phyloP scores from a whole-genome alignment of 2,329 filamentous ascomycete genomes.

The Chrysosphaeria jannelii region DNA sequence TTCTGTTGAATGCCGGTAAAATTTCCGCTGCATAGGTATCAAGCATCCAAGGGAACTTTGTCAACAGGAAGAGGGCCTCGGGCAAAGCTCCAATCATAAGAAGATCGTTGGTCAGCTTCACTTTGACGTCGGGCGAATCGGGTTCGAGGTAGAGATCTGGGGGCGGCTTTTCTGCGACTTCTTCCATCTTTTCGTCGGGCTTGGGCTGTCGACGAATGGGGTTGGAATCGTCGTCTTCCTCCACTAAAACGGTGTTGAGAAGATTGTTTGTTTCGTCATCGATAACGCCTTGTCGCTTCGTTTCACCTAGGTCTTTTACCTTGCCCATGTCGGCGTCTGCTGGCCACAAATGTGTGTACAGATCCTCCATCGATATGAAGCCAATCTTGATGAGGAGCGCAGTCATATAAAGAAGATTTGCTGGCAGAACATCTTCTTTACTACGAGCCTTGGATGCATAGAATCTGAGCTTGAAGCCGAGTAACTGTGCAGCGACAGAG shows the following conservation, averaged over 20 bases:
- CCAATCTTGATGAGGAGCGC: slow-evolving; percentile 89
- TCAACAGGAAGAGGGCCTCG: slow-evolving; percentile 65
- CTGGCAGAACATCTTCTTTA: slow-evolving; percentile 52
- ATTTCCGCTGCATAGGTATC: slow-evolving; percentile 52
- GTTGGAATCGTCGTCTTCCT: slow-evolving; percentile 63
- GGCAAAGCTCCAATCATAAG: slow-evolving; percentile 78
- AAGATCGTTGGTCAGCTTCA: slow-evolving; percentile 53
- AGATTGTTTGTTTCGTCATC: slow-evolving; percentile 77
- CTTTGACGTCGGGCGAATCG: slow-evolving; percentile 67
- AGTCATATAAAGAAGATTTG: slow-evolving; percentile 76
- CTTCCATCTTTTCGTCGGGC: slow-evolving; percentile 11
- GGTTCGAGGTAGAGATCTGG: slow-evolving; percentile 21
- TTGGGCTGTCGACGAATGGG: too few relatives aligned
- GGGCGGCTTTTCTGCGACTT: slow-evolving; percentile 35
- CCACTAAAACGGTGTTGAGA: slow-evolving; percentile 57
- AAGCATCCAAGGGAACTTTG: slow-evolving; percentile 74
- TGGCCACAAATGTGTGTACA: slow-evolving; percentile 81
- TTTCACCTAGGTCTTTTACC: slow-evolving; percentile 39
- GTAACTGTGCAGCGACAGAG: slow-evolving; percentile 79
- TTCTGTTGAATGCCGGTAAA: slow-evolving; percentile 51
- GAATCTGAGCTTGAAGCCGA: slow-evolving; percentile 91
- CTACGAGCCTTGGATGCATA: slow-evolving; percentile 51
- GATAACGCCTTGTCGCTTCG: slow-evolving; percentile 35
- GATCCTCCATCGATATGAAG: slow-evolving; percentile 71
- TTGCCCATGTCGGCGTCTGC: slow-evolving; percentile 55